Conservation (phyloP, 2,329 filamentous ascomycete genomes). For the Colletotrichum caudatum region DNA sequence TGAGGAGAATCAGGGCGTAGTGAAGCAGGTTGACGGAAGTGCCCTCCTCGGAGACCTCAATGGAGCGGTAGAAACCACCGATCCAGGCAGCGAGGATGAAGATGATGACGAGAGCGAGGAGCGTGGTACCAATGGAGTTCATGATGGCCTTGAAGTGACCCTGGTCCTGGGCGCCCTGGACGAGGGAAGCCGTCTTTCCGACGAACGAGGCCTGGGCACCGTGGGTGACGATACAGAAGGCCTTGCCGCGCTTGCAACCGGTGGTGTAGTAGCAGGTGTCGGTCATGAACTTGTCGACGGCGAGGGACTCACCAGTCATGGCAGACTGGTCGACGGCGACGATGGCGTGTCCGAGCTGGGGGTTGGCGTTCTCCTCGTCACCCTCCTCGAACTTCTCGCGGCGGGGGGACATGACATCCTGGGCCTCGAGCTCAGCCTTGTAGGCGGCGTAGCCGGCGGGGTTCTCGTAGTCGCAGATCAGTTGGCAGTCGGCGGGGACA, state of each 20-base stretch:
- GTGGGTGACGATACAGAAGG: constrained; percentile 75
- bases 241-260: constrained; percentile 84
- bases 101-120: constrained; percentile 82
- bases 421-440: constrained; percentile 71
- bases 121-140: constrained; percentile 81
- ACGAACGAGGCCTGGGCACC: constrained; percentile 81
- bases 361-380: constrained; percentile 62
- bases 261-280: constrained; percentile 83
- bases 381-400: constrained; percentile 66
- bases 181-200: constrained; percentile 79
- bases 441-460: constrained; percentile 66
- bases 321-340: constrained; percentile 82
- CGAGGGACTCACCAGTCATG: constrained; percentile 84
- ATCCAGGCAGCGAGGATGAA: constrained; percentile 82
- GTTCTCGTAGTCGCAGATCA: constrained; percentile 77
- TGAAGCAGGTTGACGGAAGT: constrained; percentile 72
- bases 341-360: constrained; percentile 73
- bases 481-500: constrained; percentile 75
- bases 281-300: constrained; percentile 83
- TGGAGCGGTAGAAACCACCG: constrained; percentile 81
- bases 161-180: constrained; percentile 80
- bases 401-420: constrained; percentile 53
- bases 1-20: constrained; percentile 77
- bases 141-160: constrained; percentile 88
- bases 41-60: constrained; percentile 67